Conservation (phyloP, 1,139 yeast genomes). For the Lodderomyces orthopsilosis region DNA sequence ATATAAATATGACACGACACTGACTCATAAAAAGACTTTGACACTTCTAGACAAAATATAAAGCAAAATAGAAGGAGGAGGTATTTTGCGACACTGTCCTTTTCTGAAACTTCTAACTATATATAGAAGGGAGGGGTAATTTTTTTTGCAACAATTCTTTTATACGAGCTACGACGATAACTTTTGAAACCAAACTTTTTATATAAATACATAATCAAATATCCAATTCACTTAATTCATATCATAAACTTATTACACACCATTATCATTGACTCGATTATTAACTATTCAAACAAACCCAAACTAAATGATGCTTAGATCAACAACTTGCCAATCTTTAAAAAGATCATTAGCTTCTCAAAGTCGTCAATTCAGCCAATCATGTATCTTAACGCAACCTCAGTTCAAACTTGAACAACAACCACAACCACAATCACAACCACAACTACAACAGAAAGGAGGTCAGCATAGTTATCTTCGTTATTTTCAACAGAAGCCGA, state of each 20-base stretch:
- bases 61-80: conserved; percentile 3
- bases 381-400: too few species aligned
- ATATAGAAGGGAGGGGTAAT: conserved; percentile 6
- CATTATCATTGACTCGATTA: too few species aligned
- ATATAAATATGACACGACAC: not conserved
- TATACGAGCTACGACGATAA: not conserved
- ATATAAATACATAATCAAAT: not conserved
- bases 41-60: too few species aligned
- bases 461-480: not conserved
- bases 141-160: conserved; percentile 3
- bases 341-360: too few species aligned
- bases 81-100: conserved; percentile 1
- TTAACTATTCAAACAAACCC: too few species aligned
- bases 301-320: not conserved
- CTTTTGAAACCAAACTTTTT: not conserved
- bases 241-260: too few species aligned
- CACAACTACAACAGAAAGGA: not conserved
- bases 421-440: not conserved
- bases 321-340: not conserved
- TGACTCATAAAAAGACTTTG: not conserved
- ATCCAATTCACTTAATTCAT: too few species aligned
- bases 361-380: too few species aligned
- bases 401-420: not conserved
- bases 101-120: not conserved
- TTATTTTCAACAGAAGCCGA: not conserved